Evolutionary conservation across 192 early-diverging fungal species (phyloP), one percentile per base, ranked within the genome.

Genomic region (Dissophora ornata): DNA sequence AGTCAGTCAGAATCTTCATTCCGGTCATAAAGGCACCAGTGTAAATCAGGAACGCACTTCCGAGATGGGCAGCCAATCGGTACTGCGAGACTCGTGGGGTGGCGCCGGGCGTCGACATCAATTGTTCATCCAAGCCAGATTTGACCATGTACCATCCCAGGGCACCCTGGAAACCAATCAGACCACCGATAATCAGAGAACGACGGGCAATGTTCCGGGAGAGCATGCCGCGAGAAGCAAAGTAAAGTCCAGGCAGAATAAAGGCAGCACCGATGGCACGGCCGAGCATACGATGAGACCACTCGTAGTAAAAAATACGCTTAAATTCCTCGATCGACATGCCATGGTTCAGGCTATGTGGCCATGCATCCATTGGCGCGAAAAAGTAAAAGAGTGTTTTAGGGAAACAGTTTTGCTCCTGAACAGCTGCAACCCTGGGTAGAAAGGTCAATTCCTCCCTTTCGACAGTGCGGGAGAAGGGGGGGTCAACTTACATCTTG

Each of bases 81-180:
- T 97, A 97, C 71, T 97, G 97, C 55, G 91, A 94, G 30, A 99
- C 97, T 32, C 97, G 89, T 2, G 96, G 96, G 4, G 95, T 90
- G 13, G 90, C 87, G 36, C 93, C 89, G 16, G 92, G 87, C 8
- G 87, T 86, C 54, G 90, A 84, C 69, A 94, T 81, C 30, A 96
- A 80, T 67, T 94, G 91, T 46, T 93, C 84, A 21, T 90, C 87
- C 9, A 99, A 83, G 15, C 97, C 97, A 61, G 93, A 95, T 38
- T 93, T 90, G 22, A 99, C 97, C 97, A 99, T 99, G 77, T 94
- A 97, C 97, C 97, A 99, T 57, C 97, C 97, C 69, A 99, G 85
- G 13, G 91, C 84, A 30, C 97, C 97, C 86, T 94, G 93, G 66
- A 91, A 91, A 42, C 91, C 85, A 21, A 95, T 71, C 47, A 95